A percentile compares a stretch with the other conserved stretches of the same genome.
phyloP scores from a whole-genome alignment of 345 rosid genomes.

The Mercurialis annua region DNA sequence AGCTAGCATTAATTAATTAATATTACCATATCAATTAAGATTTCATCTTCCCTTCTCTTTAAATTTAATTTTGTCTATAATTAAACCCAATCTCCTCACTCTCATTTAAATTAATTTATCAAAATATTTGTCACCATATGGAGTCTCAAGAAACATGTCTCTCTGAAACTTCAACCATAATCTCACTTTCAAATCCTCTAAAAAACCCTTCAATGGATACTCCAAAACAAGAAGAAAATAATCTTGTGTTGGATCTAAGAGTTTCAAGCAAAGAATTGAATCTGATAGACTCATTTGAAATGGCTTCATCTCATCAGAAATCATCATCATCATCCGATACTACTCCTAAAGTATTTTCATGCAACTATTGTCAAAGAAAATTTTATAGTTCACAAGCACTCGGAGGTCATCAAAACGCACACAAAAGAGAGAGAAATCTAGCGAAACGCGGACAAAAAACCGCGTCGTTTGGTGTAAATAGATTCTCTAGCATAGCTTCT shows the following conservation, averaged over 20 bases:
- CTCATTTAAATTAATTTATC: neutral
- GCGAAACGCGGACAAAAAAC: slow-evolving; percentile 29
- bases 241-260: slow-evolving; percentile 59
- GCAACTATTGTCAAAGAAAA: slow-evolving; percentile 37
- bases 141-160: slow-evolving; percentile 36
- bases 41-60: slow-evolving; percentile 23
- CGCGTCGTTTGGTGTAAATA: slow-evolving; percentile 30
- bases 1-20: slow-evolving; percentile 10
- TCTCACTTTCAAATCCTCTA: slow-evolving; percentile 30
- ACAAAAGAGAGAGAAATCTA: slow-evolving; percentile 33
- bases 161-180: slow-evolving; percentile 36
- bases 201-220: slow-evolving; percentile 13
- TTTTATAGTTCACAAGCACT: slow-evolving; percentile 39
- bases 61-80: slow-evolving; percentile 15
- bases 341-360: slow-evolving; percentile 35
- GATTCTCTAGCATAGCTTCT: slow-evolving; percentile 64
- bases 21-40: slow-evolving; percentile 14
- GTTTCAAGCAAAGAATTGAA: slow-evolving; percentile 49
- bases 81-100: slow-evolving; percentile 21
- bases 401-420: slow-evolving; percentile 38
- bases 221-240: slow-evolving; percentile 6
- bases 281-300: slow-evolving; percentile 46
- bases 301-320: slow-evolving; percentile 18
- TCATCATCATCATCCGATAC: slow-evolving; percentile 23
- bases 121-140: slow-evolving; percentile 24